A percentile compares a stretch with the other conserved stretches of the same genome.
These are phyloP conservation scores for Entoloma clypeatum DNA, from an alignment of 1,284 basidiomycete genomes.

Conservation along the genomic window DNA sequence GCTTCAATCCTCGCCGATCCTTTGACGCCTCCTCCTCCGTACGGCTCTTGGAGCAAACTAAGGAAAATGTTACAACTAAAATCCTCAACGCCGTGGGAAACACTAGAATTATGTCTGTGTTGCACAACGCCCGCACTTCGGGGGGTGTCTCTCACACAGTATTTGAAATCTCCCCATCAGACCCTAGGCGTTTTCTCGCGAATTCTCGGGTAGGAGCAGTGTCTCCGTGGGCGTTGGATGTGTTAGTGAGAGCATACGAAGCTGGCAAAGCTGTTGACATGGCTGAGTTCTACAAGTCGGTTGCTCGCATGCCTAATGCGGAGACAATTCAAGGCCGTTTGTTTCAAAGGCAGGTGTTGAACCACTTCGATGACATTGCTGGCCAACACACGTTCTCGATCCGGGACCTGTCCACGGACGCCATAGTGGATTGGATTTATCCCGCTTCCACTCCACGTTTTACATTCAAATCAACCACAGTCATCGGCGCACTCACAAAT, in stretches of 20 bases:
- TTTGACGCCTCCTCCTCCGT: conserved; percentile 7
- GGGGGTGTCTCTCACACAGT: conserved; percentile 3
- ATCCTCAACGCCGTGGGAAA: neutral
- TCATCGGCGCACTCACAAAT: conserved; percentile 1
- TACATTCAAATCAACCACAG: conserved; percentile 1
- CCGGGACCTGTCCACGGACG: conserved; percentile 4
- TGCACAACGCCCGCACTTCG: neutral
- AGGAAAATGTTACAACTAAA: neutral
- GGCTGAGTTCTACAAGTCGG: conserved; percentile 6
- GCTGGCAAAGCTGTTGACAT: neutral
- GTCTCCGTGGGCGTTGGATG: conserved; percentile 9
- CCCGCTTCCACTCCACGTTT: conserved; percentile 1
- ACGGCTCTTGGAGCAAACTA: neutral
- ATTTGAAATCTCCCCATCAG: conserved; percentile 7
- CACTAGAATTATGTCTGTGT: neutral
- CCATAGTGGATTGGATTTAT: conserved; percentile 2
- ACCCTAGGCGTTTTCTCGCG: conserved; percentile 1
- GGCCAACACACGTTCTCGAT: conserved; percentile 1
- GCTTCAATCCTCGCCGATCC: conserved; percentile 13
- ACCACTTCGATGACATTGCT: conserved; percentile 8
- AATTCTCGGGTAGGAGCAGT: conserved; percentile 2
- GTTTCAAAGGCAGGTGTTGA: conserved; percentile 9
- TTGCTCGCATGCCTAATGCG: conserved; percentile 4
- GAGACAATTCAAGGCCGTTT: conserved; percentile 5
- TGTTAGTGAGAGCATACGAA: conserved; percentile 3